Evolutionary conservation across 176 grass and related monocot genomes (phyloP), one percentile per base, ranked within the genome.

Genomic region (Puccinellia tenuiflora): DNA sequence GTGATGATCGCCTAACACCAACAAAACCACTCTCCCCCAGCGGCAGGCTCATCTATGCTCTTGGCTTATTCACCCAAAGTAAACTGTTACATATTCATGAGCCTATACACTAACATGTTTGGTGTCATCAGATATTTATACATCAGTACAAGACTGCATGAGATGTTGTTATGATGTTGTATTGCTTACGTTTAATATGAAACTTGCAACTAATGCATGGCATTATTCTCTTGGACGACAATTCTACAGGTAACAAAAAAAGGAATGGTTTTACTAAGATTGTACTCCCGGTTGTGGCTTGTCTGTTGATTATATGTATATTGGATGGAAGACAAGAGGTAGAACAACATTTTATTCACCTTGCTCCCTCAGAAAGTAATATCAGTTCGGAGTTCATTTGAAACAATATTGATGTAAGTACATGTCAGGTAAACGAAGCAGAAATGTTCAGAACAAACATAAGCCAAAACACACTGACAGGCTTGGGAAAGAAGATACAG

Each of bases 61-160:
- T 13, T 16, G 67, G 86, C 29, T 31, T n/a, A 71, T 92, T 92
- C 37, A 77, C 57, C 24, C 42, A 42, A 42, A 42, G 39, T 42
- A 45, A 11, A 45, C 10, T 45, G 18, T 62, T 62, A 6, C 26
- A 14, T 31, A 5, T 30, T 30, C 5, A 30, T 61, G 12, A 61
- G 1, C 5, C 26, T 30, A 30, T 16, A 62, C 7, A 26, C 26
- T 62, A 62, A 13, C 26, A 30, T 62, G 13, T 62, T 63, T 33
- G 60, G 28, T 16, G 60, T 63, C 60, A 30, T 30, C 59, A 17
- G 26, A 63, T 17, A 63, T 33, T 33, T 63, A 14, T 63, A 63
- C 59, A 63, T 60, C 56, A 28, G 11, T 29, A 60, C 4, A 16
- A 16, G 45, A 0, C 4, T 16, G 3, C 25, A 61, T 61, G 57